Percentiles rank a stretch among this genome's conserved stretches.
These are phyloP conservation scores for Fusarium abutilonis DNA, from an alignment of 2,329 filamentous ascomycete species.

Conservation along the genomic window DNA sequence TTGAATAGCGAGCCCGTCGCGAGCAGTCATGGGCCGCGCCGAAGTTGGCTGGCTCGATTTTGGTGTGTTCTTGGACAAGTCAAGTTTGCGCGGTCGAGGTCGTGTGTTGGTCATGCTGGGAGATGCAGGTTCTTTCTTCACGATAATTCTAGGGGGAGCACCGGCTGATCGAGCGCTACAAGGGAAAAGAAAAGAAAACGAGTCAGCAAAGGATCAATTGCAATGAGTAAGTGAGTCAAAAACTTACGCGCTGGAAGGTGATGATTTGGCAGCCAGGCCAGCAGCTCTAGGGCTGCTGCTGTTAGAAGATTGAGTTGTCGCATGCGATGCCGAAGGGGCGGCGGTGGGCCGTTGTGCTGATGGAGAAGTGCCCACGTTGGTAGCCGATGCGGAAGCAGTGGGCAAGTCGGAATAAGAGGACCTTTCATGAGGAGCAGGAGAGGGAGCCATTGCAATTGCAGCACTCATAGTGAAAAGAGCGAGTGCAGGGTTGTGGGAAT, in stretches of 20 bases:
- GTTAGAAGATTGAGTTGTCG: conserved; percentile 58
- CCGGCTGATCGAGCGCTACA: conserved; percentile 45
- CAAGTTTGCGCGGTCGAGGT: conserved; percentile 79
- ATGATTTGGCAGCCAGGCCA: conserved; percentile 59
- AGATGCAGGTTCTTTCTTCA: conserved; percentile 96
- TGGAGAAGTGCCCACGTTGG: conserved; percentile 53
- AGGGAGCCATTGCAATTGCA: conserved; percentile 74
- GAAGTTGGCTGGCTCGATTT: conserved; percentile 66
- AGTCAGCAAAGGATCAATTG: conserved; percentile 27
- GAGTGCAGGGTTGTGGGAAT: conserved; percentile 32
- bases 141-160: conserved; percentile 80
- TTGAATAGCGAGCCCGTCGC: conserved; percentile 84
- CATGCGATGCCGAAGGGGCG: conserved; percentile 52
- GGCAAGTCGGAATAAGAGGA: conserved; percentile 64
- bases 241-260: conserved; percentile 69
- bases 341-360: conserved; percentile 56
- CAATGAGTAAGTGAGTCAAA: conserved; percentile 11
- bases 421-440: conserved; percentile 73
- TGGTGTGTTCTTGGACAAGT: conserved; percentile 73
- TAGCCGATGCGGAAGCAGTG: conserved; percentile 50
- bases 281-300: conserved; percentile 64
- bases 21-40: conserved; percentile 79
- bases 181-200: conserved; percentile 1
- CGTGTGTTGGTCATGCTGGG: conserved; percentile 79
- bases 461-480: conserved; percentile 67